Base-by-base conservation (phyloP, 1,139 yeast genomes). In the Yarrowia galli region DNA sequence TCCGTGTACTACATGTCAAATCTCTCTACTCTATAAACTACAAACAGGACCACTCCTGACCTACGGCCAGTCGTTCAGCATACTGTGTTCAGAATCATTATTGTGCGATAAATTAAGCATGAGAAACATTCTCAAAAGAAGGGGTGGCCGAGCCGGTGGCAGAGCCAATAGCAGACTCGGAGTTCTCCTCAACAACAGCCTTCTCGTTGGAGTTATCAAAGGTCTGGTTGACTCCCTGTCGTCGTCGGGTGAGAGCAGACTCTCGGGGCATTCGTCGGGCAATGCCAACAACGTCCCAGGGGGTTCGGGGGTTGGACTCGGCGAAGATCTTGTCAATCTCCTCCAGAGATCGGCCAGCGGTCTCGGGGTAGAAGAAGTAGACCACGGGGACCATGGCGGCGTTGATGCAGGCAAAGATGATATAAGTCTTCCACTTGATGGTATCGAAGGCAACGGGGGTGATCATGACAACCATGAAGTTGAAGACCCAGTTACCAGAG, bases 281-380 rank as follows among this genome's bases (percentile, higher is more conserved):
- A 58, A 76, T 71, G 28, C 69, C 66, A 46, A 76, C 79, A 5
- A 76, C 81, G 54, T 78, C 77, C 82, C 82, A 80, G 4, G 83
- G 83, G 49, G 76, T 79, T 74, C 74, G 69, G 9, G 79, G 76
- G 65, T 79, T 75, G 51, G 77, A 69, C 42, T 67, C 58, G 60
- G 70, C 74, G 58, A 72, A 72, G 58, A 72, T 72, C 67, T 68
- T 68, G 65, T 72, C 73, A 42, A 70, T 70, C 60, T 87, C 89
- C 76, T 87, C 90, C 74, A 87, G 79, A 40, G 88, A 79, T 74
- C 89, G 82, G 69, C 87, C 87, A 20, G 88, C 85, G 45, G 89
- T 86, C 79, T 87, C 91, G 53, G 90, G 90, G 75, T 84, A 86
- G 78, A 84, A 88, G 82, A 89, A 84, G 66, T 69, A 71, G 42